Evolutionary conservation across 805 yeast genomes (phyloP).

Genomic region (Yarrowia keelungensis): DNA sequence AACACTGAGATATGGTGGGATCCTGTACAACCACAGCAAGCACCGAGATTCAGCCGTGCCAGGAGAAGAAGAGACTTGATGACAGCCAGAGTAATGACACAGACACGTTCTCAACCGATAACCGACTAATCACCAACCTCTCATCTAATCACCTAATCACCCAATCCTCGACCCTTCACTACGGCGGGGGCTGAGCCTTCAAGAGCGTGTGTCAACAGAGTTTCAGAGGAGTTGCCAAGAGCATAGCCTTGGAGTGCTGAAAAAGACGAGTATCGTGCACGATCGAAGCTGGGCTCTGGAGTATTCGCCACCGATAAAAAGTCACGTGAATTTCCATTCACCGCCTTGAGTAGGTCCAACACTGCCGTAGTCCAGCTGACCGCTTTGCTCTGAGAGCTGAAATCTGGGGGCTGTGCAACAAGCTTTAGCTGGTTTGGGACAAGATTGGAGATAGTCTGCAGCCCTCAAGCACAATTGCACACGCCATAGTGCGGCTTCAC

Average conservation of each 20-base stretch:
- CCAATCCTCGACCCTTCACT: not conserved
- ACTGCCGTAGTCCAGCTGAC: not conserved
- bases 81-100: too few relatives aligned
- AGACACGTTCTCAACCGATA: too few relatives aligned
- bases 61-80: too few relatives aligned
- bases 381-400: not conserved
- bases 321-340: not conserved
- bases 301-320: not conserved
- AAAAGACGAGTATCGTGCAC: too few relatives aligned
- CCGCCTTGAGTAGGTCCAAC: too few relatives aligned
- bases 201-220: conserved; percentile 25
- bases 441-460: conserved; percentile 14
- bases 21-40: too few relatives aligned
- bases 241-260: conserved; percentile 2
- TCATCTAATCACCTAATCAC: too few relatives aligned
- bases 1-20: too few relatives aligned
- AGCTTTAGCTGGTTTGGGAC: conserved; percentile 12
- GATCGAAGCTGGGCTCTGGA: not conserved
- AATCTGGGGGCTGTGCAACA: conserved; percentile 27
- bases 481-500: conserved; percentile 29
- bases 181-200: conserved; percentile 37
- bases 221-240: conserved; percentile 15
- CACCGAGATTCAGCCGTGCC: too few relatives aligned
- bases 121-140: too few relatives aligned
- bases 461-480: conserved; percentile 17